Base-by-base conservation (phyloP, 306 rosid genomes). In the Castanospermum australe region DNA sequence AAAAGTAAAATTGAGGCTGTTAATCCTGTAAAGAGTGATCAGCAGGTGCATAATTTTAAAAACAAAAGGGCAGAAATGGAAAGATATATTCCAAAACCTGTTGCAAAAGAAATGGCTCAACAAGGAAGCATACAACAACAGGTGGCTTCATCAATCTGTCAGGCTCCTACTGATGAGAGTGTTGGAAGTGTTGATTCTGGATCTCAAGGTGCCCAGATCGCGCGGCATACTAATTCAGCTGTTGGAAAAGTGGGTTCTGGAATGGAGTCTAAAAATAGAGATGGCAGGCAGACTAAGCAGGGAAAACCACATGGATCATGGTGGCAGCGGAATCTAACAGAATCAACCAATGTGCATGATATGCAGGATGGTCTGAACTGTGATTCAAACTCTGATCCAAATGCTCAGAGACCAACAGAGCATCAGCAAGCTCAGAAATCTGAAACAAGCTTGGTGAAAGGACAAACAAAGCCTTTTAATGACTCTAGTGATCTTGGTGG, bases 11-110 rank as follows among this genome's bases (percentile, higher is more conserved):
- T 35, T n/a, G 97, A 89, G 78, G 80, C 68, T 35, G 87, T 71
- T 74, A 81, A 64, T 84, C 73, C 88, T 17, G 73, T 82, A 33
- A 91, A 89, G 88, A 79, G 73, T 41, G 94, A 93, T 32, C 85
- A 83, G 81, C 93, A 87, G 73, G 90, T 67, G 83, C 96, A 88
- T 72, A 85, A 63, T 73, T 76, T 82, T 20, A 95, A 87, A 89
- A 89, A 85, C 86, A 94, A 91, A 89, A 89, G 98, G 83, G 97
- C 99, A 30, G 99, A 95, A 76, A 86, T 92, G 83, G 99, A 95
- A 89, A 91, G 93, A 81, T 95, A 95, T 83, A 79, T 93, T 76
- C 98, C 99, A 64, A 95, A 95, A 70, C 99, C 99, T 75, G 97
- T 86, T 67, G 98, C 98, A 54, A 95, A 95, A 88, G 99, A 95